Evolutionary conservation across 2,329 filamentous ascomycete species (phyloP), one percentile per base, ranked within the genome.

Genomic region (Pseudogymnoascus sp.): DNA sequence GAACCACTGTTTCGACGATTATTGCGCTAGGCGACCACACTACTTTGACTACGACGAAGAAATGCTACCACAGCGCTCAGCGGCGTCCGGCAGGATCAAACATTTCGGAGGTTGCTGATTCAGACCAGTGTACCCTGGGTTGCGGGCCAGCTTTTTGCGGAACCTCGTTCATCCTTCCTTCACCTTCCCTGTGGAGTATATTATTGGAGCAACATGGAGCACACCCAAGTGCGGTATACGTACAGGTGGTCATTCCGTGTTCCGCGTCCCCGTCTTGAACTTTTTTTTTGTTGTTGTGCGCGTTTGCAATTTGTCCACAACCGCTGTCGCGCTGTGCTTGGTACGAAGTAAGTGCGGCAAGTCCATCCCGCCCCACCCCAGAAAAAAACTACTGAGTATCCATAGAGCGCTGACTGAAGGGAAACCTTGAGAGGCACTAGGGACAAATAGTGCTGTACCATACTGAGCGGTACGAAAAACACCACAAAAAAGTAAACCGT

Each of bases 71-170:
- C 47, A 54, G n/a, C 32, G 14, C 34, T 14, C 4, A 32, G 5
- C 14, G 34, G 11, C 14, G 5, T 37, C 34, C 47, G 47, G 47
- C 47, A 54, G 28, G 47, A 54, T 54, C 47, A 54, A 39, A 54
- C 47, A 54, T 54, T 54, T 54, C 47, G 47, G 47, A 54, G 47
- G 47, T 54, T 54, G 47, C 47, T 54, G 47, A 54, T 54, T 54
- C 47, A 54, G 47, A 54, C 47, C 47, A 54, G 9, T 54, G 47
- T 54, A 54, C 47, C 47, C 47, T 54, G 47, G 47, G 47, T 50
- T 54, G 47, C 47, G 47, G 47, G 47, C 47, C 47, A 54, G 12
- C n/a, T 54, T 54, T 54, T 54, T 54, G 47, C 47, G 47, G 47
- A 54, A 54, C 47, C 47, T 54, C 28, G 47, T 18, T 54, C 47